These are phyloP conservation scores for Candida sp. DNA, from an alignment of 1,139 yeast genomes.

Conservation along the genomic window DNA sequence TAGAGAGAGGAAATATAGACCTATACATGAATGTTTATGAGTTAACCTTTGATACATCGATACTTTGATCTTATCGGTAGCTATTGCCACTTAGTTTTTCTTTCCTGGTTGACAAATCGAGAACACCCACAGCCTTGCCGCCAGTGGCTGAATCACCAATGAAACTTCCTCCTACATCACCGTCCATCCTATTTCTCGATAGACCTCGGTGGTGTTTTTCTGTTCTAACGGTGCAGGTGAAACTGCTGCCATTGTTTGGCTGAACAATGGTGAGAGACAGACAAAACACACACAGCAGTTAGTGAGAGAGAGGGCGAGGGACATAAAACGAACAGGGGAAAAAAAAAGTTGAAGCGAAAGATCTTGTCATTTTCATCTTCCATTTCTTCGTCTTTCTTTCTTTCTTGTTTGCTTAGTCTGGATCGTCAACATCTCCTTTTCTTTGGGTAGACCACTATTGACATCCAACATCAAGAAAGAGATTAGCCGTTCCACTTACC, in stretches of 20 bases:
- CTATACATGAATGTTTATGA: not conserved
- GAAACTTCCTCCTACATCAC: no score
- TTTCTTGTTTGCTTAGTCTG: not conserved
- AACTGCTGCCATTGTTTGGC: not conserved
- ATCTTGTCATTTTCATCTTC: not conserved
- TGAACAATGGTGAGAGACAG: not conserved
- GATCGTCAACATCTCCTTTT: not conserved
- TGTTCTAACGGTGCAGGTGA: not conserved
- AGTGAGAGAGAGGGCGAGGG: not conserved
- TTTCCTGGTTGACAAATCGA: not conserved
- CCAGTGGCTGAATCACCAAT: not conserved
- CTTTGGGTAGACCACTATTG: not conserved
- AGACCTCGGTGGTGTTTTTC: no score
- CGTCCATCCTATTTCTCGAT: no score
- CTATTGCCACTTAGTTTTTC: not conserved
- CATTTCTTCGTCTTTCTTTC: not conserved
- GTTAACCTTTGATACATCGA: not conserved
- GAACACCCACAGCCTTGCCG: not conserved
- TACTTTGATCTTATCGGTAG: no score
- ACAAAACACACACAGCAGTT: not conserved
- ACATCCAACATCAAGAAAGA: not conserved
- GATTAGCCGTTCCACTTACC: no score
- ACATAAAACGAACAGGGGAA: not conserved
- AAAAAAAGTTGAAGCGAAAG: not conserved
- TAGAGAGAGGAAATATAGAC: not conserved